Base-by-base conservation (phyloP, 1,284 basidiomycete genomes). In the Clitocybe nebularis region DNA sequence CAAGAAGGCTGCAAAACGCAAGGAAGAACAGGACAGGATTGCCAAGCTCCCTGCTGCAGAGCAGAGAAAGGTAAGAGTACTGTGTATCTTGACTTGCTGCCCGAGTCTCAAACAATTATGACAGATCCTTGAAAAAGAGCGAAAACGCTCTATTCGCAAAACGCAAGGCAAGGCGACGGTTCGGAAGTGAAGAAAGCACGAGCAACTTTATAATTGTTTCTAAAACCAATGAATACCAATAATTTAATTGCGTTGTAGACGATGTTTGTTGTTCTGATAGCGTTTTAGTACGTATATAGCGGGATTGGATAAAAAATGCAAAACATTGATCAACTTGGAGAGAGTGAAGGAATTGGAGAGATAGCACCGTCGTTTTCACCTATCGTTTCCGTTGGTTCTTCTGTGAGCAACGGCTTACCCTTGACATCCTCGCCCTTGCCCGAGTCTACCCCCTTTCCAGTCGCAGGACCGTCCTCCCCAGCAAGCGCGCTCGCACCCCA, bases 11-110 rank as follows among this genome's bases (percentile, higher is more conserved):
- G 85, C 80, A 20, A 89, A 86, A 66, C 81, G 82, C 58, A 80
- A 75, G 58, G 79, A 78, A 0, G 86, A 89, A 59, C 74, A 86
- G 48, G 86, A 86, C 49, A 71, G 77, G 50, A 63, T 90, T 39
- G 72, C 84, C 14, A 79, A 77, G 52, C 72, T 93, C 50, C 84
- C 80, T 53, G 79, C 89, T 25, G 77, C 84, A 42, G 90, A 93
- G 59, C 85, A 90, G 67, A 83, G 86, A 71, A 91, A 88, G 79
- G 81, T 81, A 41, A 39, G 54, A 48, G 9, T 39, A 30, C 6
- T 29, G 17, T 25, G n/a, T 33, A 28, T 21, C 25, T 21, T n/a
- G n/a, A 11, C 39, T 3, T n/a, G 35, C 43, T 36, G 21, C 24
- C 28, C 25, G 20, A 14, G 28, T 45, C 5, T 37, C 10, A 3